A percentile compares a stretch with the other conserved stretches of the same genome.
These are phyloP conservation scores for Sorghum bicolor DNA, from an alignment of 176 grass and related monocot genomes.

Conservation along the genomic window DNA sequence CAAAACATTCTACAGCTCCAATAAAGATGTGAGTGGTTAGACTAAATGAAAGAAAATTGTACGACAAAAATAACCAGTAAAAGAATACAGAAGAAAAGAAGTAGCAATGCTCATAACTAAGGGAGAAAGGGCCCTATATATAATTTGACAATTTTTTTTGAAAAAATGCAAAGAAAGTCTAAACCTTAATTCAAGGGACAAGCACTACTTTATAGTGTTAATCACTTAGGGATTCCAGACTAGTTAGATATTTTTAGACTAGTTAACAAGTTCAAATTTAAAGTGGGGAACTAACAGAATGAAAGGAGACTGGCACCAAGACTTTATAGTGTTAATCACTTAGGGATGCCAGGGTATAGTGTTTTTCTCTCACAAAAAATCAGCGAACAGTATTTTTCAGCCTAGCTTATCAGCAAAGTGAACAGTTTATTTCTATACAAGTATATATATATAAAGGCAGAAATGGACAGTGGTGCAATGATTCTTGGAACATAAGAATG, in stretches of 20 bases:
- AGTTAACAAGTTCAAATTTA: not conserved
- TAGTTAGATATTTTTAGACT: not conserved
- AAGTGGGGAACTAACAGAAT: not conserved
- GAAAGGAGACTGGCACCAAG: not conserved
- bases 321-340: too few relatives aligned
- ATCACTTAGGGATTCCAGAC: not conserved
- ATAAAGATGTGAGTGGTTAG: not conserved
- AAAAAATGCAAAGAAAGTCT: not conserved
- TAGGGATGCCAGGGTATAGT: too few relatives aligned
- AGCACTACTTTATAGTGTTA: not conserved
- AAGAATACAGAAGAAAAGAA: not conserved
- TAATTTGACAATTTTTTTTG: not conserved
- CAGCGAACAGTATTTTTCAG: too few relatives aligned
- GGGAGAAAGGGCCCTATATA: not conserved
- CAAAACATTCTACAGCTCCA: slow-evolving; percentile 67
- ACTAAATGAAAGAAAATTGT: not conserved
- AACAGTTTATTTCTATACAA: not conserved
- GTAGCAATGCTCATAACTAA: slow-evolving; percentile 1
- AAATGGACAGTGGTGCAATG: not conserved
- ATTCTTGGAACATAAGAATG: not conserved
- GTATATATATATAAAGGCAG: not conserved
- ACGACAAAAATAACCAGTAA: not conserved
- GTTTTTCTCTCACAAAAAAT: too few relatives aligned
- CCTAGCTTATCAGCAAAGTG: too few relatives aligned
- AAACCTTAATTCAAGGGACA: not conserved